phyloP scores from a whole-genome alignment of 2,329 filamentous ascomycete genomes.

The Penicillium nordicum region DNA sequence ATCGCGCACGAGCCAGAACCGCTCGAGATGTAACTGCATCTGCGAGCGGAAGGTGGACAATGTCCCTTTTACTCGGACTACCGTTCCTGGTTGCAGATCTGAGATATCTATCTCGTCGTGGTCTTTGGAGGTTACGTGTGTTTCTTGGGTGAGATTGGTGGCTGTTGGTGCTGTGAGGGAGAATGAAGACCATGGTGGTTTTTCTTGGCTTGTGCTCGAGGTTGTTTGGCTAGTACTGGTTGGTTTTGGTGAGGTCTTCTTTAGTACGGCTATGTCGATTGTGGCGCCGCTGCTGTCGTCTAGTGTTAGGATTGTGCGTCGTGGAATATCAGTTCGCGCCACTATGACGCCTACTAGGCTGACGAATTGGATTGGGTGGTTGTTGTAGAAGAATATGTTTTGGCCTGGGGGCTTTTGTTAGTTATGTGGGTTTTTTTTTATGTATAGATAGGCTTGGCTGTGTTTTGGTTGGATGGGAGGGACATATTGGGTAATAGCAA shows the following conservation, averaged over 20 bases:
- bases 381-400: slow-evolving; percentile 62
- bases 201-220: slow-evolving; percentile 24
- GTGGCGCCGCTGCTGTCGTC: slow-evolving; percentile 61
- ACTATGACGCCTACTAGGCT: slow-evolving; percentile 69
- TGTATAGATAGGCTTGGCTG: slow-evolving; percentile 2
- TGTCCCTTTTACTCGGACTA: slow-evolving; percentile 57
- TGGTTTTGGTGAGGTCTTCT: slow-evolving; percentile 18
- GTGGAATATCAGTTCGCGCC: slow-evolving; percentile 54
- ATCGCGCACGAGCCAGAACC: slow-evolving; percentile 47
- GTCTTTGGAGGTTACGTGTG: slow-evolving; percentile 27
- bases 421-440: neutral
- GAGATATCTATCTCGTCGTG: slow-evolving; percentile 45
- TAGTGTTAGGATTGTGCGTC: slow-evolving; percentile 52
- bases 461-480: neutral
- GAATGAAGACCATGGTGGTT: slow-evolving; percentile 1
- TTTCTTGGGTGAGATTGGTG: neutral
- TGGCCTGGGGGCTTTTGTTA: slow-evolving; percentile 42
- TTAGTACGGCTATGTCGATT: slow-evolving; percentile 53
- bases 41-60: slow-evolving; percentile 50
- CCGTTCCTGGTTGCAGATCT: slow-evolving; percentile 47
- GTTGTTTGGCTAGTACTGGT: slow-evolving; percentile 16
- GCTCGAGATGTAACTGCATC: slow-evolving; percentile 55
- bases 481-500: neutral
- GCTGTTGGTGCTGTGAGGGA: neutral
- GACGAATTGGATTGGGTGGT: slow-evolving; percentile 74